Evolutionary conservation across 345 rosid species (phyloP).

Genomic region (Aegle marmelos): DNA sequence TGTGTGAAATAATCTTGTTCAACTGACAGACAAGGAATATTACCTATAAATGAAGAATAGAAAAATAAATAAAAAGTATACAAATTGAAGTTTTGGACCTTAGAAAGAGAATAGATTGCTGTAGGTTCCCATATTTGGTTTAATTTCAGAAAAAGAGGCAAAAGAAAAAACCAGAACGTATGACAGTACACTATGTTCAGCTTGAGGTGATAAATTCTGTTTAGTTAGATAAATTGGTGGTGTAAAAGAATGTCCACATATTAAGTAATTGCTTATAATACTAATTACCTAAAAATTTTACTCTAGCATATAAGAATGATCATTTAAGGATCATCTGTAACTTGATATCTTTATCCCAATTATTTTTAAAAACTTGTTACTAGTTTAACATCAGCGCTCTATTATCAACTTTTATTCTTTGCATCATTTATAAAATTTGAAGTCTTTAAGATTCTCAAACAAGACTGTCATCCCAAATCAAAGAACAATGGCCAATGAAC

Average conservation of each 20-base stretch:
- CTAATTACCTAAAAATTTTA: not conserved
- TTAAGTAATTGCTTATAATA: not conserved
- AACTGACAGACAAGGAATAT: not conserved
- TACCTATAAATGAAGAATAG: not conserved
- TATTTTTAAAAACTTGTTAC: slow-evolving; percentile 1
- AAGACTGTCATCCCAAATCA: not conserved
- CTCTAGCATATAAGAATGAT: not conserved
- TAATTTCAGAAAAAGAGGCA: not conserved
- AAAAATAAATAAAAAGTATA: not conserved
- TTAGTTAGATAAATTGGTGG: not conserved
- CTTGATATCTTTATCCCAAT: not conserved
- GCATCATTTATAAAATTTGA: not conserved
- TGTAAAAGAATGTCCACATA: not conserved
- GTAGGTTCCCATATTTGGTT: not conserved
- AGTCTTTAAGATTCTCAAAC: not conserved
- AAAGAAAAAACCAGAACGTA: not conserved
- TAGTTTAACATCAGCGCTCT: not conserved
- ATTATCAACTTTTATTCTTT: not conserved
- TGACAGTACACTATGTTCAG: not conserved
- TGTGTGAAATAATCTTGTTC: not conserved
- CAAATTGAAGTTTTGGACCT: not conserved
- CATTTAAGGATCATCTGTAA: not conserved
- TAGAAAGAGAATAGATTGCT: not conserved
- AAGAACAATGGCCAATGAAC: not conserved
- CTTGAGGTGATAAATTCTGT: not conserved